Evolutionary conservation across 208 protist species (phyloP).

Genomic region (Acanthamoeba royreba): DNA sequence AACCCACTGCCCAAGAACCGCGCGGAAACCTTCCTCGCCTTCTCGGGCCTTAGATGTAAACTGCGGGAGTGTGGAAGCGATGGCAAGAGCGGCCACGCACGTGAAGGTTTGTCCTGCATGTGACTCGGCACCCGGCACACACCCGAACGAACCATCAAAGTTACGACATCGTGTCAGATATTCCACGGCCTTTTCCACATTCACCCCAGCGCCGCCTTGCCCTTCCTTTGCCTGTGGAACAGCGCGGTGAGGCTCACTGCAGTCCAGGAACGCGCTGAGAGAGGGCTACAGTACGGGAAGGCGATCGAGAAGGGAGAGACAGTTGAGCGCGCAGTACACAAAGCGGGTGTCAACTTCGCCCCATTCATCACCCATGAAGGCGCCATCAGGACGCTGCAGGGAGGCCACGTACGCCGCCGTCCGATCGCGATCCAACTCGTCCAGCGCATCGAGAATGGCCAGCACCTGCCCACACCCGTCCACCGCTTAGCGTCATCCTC

Average conservation of each 20-base stretch:
- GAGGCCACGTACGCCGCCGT: slow-evolving; percentile 70
- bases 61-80: slow-evolving; percentile 79
- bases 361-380: slow-evolving; percentile 97
- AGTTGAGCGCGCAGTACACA: slow-evolving; percentile 95
- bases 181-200: slow-evolving; percentile 85
- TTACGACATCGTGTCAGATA: slow-evolving; percentile 95
- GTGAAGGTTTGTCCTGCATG: slow-evolving; percentile 98
- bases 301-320: slow-evolving; percentile 88
- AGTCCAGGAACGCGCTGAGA: no score
- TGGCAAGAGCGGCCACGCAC: slow-evolving; percentile 94
- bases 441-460: slow-evolving; percentile 53
- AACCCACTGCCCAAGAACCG: slow-evolving; percentile 83
- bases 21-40: not conserved
- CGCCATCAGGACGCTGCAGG: slow-evolving; percentile 96
- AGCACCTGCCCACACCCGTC: slow-evolving; percentile 70
- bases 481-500: no score
- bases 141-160: slow-evolving; percentile 98
- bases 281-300: slow-evolving; percentile 54
- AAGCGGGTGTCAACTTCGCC: slow-evolving; percentile 98
- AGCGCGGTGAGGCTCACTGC: no score
- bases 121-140: slow-evolving; percentile 92
- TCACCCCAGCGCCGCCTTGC: slow-evolving; percentile 69
- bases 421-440: slow-evolving; percentile 43
- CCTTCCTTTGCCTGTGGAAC: not conserved
- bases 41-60: not conserved